A percentile compares a stretch with the other conserved stretches of the same genome.
These are phyloP conservation scores for Moesziomyces aphidis DNA, from an alignment of 1,284 basidiomycete genomes.

Conservation along the genomic window DNA sequence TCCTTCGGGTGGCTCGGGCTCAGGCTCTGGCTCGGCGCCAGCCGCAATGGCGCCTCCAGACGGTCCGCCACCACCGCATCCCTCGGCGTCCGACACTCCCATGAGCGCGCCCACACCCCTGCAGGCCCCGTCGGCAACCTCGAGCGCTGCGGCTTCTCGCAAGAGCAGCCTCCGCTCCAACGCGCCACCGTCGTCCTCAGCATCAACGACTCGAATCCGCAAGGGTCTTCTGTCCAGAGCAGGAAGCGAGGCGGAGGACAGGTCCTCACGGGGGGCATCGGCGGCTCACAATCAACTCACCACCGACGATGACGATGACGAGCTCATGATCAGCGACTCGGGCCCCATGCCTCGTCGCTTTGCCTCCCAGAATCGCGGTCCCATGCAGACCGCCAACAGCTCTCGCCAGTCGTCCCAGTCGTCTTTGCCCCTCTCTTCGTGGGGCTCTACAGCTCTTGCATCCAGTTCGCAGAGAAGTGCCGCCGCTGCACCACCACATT, in stretches of 20 bases:
- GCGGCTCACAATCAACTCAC: slow-evolving; percentile 24
- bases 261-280: slow-evolving; percentile 15
- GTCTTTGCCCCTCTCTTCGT: slow-evolving; percentile 21
- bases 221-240: slow-evolving; percentile 45
- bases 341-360: slow-evolving; percentile 53
- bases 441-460: neutral
- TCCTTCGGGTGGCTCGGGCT: neutral
- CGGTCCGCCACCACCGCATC: slow-evolving; percentile 17
- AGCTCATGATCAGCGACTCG: slow-evolving; percentile 48
- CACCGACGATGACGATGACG: slow-evolving; percentile 53
- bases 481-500: neutral
- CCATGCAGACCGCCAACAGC: slow-evolving; percentile 1
- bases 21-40: neutral
- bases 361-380: slow-evolving; percentile 30
- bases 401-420: slow-evolving; percentile 41
- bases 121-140: slow-evolving; percentile 11
- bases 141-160: slow-evolving; percentile 40
- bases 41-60: neutral
- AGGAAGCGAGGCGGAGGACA: slow-evolving; percentile 47
- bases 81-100: slow-evolving; percentile 20
- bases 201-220: slow-evolving; percentile 40
- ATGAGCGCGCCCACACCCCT: slow-evolving; percentile 43
- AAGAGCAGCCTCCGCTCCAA: slow-evolving; percentile 38
- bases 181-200: slow-evolving; percentile 35
- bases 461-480: neutral